These are phyloP conservation scores for Cercospora canescens DNA, from an alignment of 2,329 filamentous ascomycete genomes.

Conservation along the genomic window DNA sequence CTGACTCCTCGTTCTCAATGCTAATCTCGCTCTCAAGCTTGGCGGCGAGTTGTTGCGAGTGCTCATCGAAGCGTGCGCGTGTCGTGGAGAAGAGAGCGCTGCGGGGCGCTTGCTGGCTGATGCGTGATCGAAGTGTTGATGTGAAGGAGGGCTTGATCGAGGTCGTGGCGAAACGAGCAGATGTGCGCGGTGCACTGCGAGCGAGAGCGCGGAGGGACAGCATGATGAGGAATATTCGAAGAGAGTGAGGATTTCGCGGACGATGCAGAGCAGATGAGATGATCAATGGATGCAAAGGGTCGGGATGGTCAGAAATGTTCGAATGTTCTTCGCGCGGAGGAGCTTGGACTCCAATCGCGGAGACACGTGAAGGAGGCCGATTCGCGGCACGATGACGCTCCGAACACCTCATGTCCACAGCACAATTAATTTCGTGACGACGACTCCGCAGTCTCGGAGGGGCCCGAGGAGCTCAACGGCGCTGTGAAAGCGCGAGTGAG, in stretches of 20 bases:
- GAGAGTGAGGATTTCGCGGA: not conserved
- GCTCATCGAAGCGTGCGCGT: slow-evolving; percentile 42
- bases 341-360: slow-evolving; percentile 4
- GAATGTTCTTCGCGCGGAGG: slow-evolving; percentile 4
- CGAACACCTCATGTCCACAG: not conserved
- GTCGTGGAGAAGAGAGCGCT: slow-evolving; percentile 45
- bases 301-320: not conserved
- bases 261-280: slow-evolving; percentile 2
- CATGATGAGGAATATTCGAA: slow-evolving; percentile 36
- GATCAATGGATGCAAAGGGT: not conserved
- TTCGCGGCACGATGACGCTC: slow-evolving; percentile 6
- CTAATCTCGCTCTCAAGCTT: slow-evolving; percentile 84
- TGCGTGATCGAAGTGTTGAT: slow-evolving; percentile 18
- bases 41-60: slow-evolving; percentile 76
- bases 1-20: slow-evolving; percentile 73
- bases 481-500: not conserved
- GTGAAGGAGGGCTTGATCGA: slow-evolving; percentile 35
- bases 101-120: slow-evolving; percentile 28
- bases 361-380: slow-evolving; percentile 1
- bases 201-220: slow-evolving; percentile 47
- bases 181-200: slow-evolving; percentile 46
- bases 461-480: slow-evolving; percentile 57
- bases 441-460: slow-evolving; percentile 38
- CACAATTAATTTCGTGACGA: not conserved
- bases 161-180: slow-evolving; percentile 43